phyloP scores from a whole-genome alignment of 495 filamentous ascomycete genomes.

The Hyaloscypha bicolor region DNA sequence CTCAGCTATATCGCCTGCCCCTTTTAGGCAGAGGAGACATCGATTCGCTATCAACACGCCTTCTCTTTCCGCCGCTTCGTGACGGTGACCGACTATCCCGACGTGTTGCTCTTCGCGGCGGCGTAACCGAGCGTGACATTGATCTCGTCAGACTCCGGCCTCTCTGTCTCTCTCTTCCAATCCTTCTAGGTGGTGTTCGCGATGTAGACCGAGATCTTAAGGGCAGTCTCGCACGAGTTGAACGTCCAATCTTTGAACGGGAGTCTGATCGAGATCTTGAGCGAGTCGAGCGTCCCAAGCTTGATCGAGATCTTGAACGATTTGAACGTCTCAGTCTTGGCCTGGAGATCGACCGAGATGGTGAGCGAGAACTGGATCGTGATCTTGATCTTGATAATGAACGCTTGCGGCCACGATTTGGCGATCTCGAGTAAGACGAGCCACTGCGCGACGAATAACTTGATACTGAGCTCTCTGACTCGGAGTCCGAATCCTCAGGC shows the following conservation, averaged over 20 bases:
- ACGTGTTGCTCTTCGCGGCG: constrained; percentile 17
- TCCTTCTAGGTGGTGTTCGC: constrained; percentile 33
- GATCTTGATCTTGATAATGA: constrained; percentile 28
- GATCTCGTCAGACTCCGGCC: constrained; percentile 38
- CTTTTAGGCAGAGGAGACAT: constrained; percentile 32
- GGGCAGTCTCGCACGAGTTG: constrained; percentile 36
- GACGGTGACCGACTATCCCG: constrained; percentile 25
- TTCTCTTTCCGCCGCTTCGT: constrained; percentile 29
- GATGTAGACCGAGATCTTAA: constrained; percentile 35
- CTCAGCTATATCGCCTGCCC: constrained; percentile 31
- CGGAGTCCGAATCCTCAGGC: constrained; percentile 58
- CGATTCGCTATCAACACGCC: constrained; percentile 31
- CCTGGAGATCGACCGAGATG: constrained; percentile 17
- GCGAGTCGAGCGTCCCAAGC: not conserved
- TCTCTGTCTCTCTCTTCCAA: constrained; percentile 23
- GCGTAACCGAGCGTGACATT: constrained; percentile 33
- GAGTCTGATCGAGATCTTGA: constrained; percentile 7
- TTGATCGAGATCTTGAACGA: not conserved
- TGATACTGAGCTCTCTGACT: constrained; percentile 67
- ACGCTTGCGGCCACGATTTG: constrained; percentile 20
- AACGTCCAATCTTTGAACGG: constrained; percentile 9
- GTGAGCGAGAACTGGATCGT: constrained; percentile 33
- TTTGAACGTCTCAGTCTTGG: not conserved
- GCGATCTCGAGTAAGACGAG: constrained; percentile 47
- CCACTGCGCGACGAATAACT: constrained; percentile 57